Evolutionary conservation across 495 filamentous ascomycete species (phyloP).

Genomic region (Hamigera avellanea): DNA sequence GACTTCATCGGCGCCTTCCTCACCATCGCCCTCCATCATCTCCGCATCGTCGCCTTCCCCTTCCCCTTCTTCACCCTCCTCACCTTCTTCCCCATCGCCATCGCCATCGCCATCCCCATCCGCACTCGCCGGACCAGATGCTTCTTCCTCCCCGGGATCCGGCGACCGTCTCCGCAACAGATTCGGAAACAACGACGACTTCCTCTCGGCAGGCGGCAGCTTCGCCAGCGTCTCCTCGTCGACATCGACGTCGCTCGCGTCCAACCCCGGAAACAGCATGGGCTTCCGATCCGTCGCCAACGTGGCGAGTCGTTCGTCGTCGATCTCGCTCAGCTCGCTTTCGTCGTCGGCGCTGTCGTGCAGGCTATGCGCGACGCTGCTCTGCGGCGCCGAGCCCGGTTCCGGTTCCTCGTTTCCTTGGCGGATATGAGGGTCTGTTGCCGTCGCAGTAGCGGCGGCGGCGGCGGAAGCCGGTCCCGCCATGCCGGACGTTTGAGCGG

Average conservation of each 20-base stretch:
- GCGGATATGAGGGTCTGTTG: slow-evolving; percentile 1
- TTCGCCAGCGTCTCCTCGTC: slow-evolving; percentile 40
- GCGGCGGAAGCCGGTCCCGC: slow-evolving; percentile 7
- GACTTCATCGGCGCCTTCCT: slow-evolving; percentile 59
- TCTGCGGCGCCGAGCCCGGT: slow-evolving; percentile 15
- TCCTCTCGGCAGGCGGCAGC: slow-evolving; percentile 3
- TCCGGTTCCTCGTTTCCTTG: slow-evolving; percentile 7
- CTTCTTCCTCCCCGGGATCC: slow-evolving; percentile 9
- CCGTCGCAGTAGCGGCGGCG: slow-evolving; percentile 9
- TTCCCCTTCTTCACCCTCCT: slow-evolving; percentile 10
- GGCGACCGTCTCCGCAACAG: background rate
- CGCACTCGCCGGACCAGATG: slow-evolving; percentile 15
- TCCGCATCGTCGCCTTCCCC: slow-evolving; percentile 2
- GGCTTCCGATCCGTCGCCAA: slow-evolving; percentile 18
- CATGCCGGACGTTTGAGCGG: slow-evolving; percentile 4
- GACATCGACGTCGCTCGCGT: slow-evolving; percentile 47
- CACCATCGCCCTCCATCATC: slow-evolving; percentile 38
- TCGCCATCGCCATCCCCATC: slow-evolving; percentile 12
- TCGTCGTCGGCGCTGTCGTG: slow-evolving; percentile 73
- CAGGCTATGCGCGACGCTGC: slow-evolving; percentile 44
- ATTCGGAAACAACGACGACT: background rate
- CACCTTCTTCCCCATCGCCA: slow-evolving; percentile 12
- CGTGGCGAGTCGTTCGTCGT: slow-evolving; percentile 38
- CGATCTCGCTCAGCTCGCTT: slow-evolving; percentile 65
- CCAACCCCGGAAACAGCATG: slow-evolving; percentile 23